phyloP scores from a whole-genome alignment of 805 yeast species.

The Metschnikowia reukaufii region DNA sequence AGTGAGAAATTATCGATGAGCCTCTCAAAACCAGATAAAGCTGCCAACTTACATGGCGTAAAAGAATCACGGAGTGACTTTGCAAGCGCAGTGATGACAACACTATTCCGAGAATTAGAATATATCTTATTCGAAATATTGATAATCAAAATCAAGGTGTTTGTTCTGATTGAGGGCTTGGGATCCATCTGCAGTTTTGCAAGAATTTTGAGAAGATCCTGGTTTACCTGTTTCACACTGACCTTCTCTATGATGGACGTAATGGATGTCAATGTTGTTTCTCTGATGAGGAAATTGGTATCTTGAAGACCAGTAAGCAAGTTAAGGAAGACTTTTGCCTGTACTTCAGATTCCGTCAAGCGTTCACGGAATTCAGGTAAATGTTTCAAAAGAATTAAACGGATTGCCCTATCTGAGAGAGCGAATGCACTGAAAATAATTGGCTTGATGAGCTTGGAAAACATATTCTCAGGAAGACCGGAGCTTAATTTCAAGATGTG shows the following conservation, averaged over 20 bases:
- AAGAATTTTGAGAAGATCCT: conserved; percentile 74
- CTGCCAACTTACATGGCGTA: conserved; percentile 70
- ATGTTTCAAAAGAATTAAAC: conserved; percentile 67
- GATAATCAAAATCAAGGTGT: conserved; percentile 68
- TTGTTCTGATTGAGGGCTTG: conserved; percentile 72
- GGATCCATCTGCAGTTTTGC: conserved; percentile 83
- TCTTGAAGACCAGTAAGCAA: conserved; percentile 84
- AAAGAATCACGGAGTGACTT: conserved; percentile 80
- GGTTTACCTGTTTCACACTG: conserved; percentile 78
- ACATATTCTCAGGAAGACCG: conserved; percentile 31
- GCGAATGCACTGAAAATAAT: conserved; percentile 61
- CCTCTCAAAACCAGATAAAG: conserved; percentile 69
- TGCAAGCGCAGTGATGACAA: conserved; percentile 82
- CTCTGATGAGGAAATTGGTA: conserved; percentile 75
- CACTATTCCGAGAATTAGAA: conserved; percentile 59
- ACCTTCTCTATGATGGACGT: conserved; percentile 63
- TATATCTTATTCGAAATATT: conserved; percentile 62
- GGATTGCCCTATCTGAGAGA: conserved; percentile 71
- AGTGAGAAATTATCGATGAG: conserved; percentile 68
- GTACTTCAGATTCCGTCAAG: conserved; percentile 60
- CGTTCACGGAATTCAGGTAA: conserved; percentile 54
- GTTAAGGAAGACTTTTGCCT: conserved; percentile 64
- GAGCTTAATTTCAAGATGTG: conserved; percentile 40
- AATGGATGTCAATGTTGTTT: conserved; percentile 70
- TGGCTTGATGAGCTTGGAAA: conserved; percentile 52